Conservation (phyloP, 2,329 filamentous ascomycete genomes). For the Diplodia scrobiculata region DNA sequence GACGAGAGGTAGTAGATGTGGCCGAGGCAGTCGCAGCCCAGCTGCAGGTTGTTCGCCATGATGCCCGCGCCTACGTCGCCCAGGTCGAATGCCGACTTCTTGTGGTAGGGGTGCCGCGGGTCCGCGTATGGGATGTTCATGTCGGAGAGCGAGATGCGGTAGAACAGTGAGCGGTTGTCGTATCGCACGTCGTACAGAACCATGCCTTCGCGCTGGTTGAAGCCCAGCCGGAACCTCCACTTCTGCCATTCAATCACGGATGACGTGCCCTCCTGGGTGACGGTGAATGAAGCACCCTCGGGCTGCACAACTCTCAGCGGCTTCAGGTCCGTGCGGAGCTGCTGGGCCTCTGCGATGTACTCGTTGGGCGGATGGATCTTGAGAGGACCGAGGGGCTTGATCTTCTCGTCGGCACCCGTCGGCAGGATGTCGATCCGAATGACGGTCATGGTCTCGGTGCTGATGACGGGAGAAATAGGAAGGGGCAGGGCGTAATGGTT, state of each 20-base stretch:
- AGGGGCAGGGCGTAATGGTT: conserved; percentile 71
- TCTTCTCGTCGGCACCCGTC: conserved; percentile 64
- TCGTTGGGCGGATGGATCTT: conserved; percentile 63
- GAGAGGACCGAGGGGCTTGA: conserved; percentile 59
- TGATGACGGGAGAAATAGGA: conserved; percentile 68
- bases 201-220: conserved; percentile 70
- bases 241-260: conserved; percentile 67
- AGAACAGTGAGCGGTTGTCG: conserved; percentile 66
- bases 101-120: conserved; percentile 67
- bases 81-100: conserved; percentile 70
- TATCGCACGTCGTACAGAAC: conserved; percentile 68
- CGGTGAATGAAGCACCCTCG: conserved; percentile 64
- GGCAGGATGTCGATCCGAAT: conserved; percentile 70
- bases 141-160: conserved; percentile 66
- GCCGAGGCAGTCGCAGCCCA: conserved; percentile 71
- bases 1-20: conserved; percentile 68
- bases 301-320: conserved; percentile 66
- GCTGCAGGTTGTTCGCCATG: conserved; percentile 68
- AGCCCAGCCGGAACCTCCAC: conserved; percentile 69
- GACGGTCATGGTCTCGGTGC: conserved; percentile 63
- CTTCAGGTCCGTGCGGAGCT: conserved; percentile 62
- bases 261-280: conserved; percentile 56
- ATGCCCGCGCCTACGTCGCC: conserved; percentile 67
- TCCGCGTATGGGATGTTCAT: conserved; percentile 68
- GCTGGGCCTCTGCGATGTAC: conserved; percentile 65